phyloP scores from a whole-genome alignment of 108 stramenopile species.

The Conticribra guillardii region DNA sequence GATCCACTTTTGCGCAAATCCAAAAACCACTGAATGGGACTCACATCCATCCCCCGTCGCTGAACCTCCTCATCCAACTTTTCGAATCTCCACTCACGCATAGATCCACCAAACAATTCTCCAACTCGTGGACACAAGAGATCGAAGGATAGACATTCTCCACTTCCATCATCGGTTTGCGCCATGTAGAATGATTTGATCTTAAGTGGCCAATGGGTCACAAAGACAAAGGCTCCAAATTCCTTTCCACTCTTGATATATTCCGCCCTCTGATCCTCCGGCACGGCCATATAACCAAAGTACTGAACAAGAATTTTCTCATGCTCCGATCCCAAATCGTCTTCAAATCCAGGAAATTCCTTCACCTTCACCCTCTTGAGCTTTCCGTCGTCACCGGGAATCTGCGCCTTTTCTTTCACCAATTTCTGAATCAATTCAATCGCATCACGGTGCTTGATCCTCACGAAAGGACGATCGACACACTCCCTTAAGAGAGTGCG shows the following conservation, averaged over 20 bases:
- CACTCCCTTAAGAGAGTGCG: constrained; percentile 51
- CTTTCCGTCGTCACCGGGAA: constrained; percentile 65
- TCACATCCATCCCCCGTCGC: constrained; percentile 72
- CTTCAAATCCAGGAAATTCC: constrained; percentile 67
- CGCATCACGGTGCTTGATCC: constrained; percentile 67
- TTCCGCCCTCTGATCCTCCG: constrained; percentile 61
- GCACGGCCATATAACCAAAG: constrained; percentile 62
- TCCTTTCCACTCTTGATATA: constrained; percentile 51
- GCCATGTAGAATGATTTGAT: constrained; percentile 98
- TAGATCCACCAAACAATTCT: constrained; percentile 94
- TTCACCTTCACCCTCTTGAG: constrained; percentile 65
- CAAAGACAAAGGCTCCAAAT: constrained; percentile 84
- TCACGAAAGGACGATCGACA: constrained; percentile 61
- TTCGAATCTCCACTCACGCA: constrained; percentile 89
- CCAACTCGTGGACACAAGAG: constrained; percentile 90
- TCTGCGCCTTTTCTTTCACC: constrained; percentile 62
- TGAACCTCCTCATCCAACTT: constrained; percentile 72
- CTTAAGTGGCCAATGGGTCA: constrained; percentile 92
- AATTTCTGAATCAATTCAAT: constrained; percentile 63
- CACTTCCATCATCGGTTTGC: constrained; percentile 84
- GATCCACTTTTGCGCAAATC: constrained; percentile 92
- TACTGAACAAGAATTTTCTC: constrained; percentile 91
- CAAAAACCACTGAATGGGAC: constrained; percentile 88
- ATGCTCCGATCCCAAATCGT: constrained; percentile 92
- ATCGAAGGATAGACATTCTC: constrained; percentile 91